These are phyloP conservation scores for Hydnum rufescens DNA, from an alignment of 768 basidiomycete genomes.

Conservation along the genomic window DNA sequence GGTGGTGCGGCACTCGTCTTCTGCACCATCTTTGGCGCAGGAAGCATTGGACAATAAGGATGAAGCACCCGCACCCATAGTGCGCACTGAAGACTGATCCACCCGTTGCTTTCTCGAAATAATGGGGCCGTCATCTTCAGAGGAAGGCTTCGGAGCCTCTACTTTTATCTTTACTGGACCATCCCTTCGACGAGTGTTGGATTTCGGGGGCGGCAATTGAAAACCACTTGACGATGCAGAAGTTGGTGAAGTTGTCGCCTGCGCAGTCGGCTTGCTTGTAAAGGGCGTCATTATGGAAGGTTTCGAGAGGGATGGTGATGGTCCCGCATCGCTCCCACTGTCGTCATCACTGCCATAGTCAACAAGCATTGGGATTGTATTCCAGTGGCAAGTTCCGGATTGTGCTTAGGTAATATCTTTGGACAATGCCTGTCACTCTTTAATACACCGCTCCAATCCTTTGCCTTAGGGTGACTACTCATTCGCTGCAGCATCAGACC, in stretches of 20 bases:
- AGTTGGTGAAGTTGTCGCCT: neutral
- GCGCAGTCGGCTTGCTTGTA: too few species aligned
- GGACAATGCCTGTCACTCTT: too few species aligned
- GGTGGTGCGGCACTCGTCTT: slow-evolving; percentile 4
- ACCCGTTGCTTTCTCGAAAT: neutral
- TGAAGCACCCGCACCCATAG: slow-evolving; percentile 9
- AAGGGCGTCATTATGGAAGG: too few species aligned
- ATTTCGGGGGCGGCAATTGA: slow-evolving; percentile 3
- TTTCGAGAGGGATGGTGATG: neutral
- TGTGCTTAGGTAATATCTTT: too few species aligned
- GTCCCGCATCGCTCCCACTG: slow-evolving; percentile 10
- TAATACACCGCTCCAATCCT: too few species aligned
- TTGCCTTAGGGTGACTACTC: too few species aligned
- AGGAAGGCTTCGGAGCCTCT: slow-evolving; percentile 5
- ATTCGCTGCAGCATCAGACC: too few species aligned
- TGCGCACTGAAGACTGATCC: neutral
- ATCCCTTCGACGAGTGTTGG: slow-evolving; percentile 8
- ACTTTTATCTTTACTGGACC: slow-evolving; percentile 12
- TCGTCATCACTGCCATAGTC: slow-evolving; percentile 15
- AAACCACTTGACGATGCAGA: neutral
- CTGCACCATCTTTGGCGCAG: slow-evolving; percentile 12
- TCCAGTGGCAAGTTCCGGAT: too few species aligned
- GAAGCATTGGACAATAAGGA: slow-evolving; percentile 11
- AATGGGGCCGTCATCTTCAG: neutral
- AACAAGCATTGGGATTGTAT: too few species aligned